phyloP scores from a whole-genome alignment of 2,329 filamentous ascomycete genomes.

The Colletotrichum echinochloae region DNA sequence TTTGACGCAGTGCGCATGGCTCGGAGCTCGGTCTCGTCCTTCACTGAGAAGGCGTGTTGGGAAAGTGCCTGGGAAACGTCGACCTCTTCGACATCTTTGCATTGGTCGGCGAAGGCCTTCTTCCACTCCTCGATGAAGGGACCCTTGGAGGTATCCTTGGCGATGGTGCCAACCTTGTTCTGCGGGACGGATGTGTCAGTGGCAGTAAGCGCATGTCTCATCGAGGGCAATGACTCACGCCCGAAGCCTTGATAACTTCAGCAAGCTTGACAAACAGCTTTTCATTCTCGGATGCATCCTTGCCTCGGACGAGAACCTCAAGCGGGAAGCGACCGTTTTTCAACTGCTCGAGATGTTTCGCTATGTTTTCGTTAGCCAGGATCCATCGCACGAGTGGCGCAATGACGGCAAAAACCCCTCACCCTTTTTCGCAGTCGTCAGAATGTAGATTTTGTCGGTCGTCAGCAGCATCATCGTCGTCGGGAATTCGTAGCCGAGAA shows the following conservation, averaged over 20 bases:
- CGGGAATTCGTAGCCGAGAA: conserved; percentile 98
- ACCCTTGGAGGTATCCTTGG: conserved; percentile 86
- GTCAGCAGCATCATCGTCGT: conserved; percentile 95
- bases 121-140: conserved; percentile 98
- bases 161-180: conserved; percentile 90
- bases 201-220: neutral
- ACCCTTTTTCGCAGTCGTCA: conserved; percentile 99
- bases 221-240: conserved; percentile 68
- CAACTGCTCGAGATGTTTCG: conserved; percentile 91
- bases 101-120: conserved; percentile 79
- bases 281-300: conserved; percentile 90
- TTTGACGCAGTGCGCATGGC: conserved; percentile 94
- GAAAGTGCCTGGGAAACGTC: conserved; percentile 89
- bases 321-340: conserved; percentile 93
- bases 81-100: conserved; percentile 88
- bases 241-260: conserved; percentile 87
- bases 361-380: conserved; percentile 58
- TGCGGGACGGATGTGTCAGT: conserved; percentile 49
- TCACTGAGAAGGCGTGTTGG: conserved; percentile 85
- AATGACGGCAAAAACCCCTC: conserved; percentile 36
- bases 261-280: conserved; percentile 88
- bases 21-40: conserved; percentile 94
- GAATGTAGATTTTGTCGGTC: conserved; percentile 85
- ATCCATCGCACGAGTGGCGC: neutral
- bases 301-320: conserved; percentile 91